phyloP scores from a whole-genome alignment of 2,329 filamentous ascomycete species.

The Colletotrichum tabaci region DNA sequence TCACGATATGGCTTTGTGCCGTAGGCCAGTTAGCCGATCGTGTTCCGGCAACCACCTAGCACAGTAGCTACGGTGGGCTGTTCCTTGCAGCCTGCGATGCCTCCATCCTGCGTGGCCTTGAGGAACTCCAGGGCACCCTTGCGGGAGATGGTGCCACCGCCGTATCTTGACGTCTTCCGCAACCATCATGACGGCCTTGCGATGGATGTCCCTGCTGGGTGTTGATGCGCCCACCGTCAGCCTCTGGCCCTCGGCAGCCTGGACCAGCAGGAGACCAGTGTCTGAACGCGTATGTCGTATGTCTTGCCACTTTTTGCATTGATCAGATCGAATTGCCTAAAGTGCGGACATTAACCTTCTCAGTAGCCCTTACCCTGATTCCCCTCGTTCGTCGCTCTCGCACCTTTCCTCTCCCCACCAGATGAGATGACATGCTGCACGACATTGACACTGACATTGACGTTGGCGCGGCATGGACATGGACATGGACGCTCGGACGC shows the following conservation, averaged over 20 bases:
- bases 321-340: conserved; percentile 3
- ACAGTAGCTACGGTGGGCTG: conserved; percentile 14
- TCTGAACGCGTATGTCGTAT: conserved; percentile 7
- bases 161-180: conserved; percentile 17
- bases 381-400: neutral
- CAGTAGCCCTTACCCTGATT: neutral
- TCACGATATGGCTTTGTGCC: conserved; percentile 9
- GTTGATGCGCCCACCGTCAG: conserved; percentile 24
- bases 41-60: no score
- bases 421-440: conserved; percentile 32
- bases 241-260: conserved; percentile 12
- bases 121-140: conserved; percentile 10
- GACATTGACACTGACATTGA: conserved; percentile 6
- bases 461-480: neutral
- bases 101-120: conserved; percentile 6
- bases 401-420: conserved; percentile 3
- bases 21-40: neutral
- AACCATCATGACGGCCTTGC: conserved; percentile 20
- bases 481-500: conserved; percentile 22
- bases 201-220: conserved; percentile 34
- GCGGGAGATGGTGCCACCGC: conserved; percentile 12
- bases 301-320: neutral
- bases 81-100: conserved; percentile 9
- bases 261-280: conserved; percentile 14
- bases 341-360: conserved; percentile 13